Base-by-base conservation (phyloP, 306 rosid species). In the Cicer cuneatum region DNA sequence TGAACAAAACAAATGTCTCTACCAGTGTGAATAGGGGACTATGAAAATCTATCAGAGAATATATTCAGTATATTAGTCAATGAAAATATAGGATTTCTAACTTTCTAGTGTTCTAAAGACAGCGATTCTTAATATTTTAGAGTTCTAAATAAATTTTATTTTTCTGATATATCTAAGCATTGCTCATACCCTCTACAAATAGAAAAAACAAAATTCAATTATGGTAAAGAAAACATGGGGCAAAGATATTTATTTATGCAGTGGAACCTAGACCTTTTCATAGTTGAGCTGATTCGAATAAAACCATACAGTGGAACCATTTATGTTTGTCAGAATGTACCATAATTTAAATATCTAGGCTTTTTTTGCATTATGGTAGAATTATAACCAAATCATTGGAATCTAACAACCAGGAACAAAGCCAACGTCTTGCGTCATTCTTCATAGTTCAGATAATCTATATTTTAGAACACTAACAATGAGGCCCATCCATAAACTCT, bases 381-480 rank as follows among this genome's bases (percentile, higher is more conserved):
- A 74, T 35, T 52, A 52, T 48, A 48, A 39, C 37, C 73, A 74
- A 67, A 46, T n/a, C 48, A 39, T 73, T 49, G n/a, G 76, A 74
- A 68, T 60, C 59, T 73, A 67, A 43, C 71, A 54, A 74, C 38
- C 29, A 47, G 40, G 48, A 66, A 58, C 37, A 41, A 16, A 46
- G 29, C 16, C 8, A 14, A 58, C 49, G 10, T 74, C 39, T 2
- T 18, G 12, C 48, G 18, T 59, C 14, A 10, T 38, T 48, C 49
- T 39, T 63, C 33, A 13, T 52, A 13, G 48, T 74, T 74, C 35
- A 51, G 54, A 74, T 48, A 5, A 16, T 51, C 58, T 10, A 14
- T 7, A 51, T 15, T 46, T 46, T 46, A 46, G 51, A 46, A 46
- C 15, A 3, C 15, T 46, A 6, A 37, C 12, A 73, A 47, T 2